Evolutionary conservation across 768 basidiomycete species (phyloP).

Genomic region (Clitopilus hobsonii): DNA sequence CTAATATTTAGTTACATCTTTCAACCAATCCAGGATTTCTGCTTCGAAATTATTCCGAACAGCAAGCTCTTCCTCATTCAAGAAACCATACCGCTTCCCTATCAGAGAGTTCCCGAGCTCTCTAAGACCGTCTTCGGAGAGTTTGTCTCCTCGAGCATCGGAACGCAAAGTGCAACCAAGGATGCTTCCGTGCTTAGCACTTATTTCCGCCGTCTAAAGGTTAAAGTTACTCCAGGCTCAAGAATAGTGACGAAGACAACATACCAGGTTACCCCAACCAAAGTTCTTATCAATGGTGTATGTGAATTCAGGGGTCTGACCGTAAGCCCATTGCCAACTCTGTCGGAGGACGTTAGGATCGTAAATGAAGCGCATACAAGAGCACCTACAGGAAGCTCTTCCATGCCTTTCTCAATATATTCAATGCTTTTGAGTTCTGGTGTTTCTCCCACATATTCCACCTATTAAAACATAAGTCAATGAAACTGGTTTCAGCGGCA

Average conservation of each 20-base stretch:
- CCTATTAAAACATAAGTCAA: constrained; percentile 19
- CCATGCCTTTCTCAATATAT: constrained; percentile 65
- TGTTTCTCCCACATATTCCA: constrained; percentile 39
- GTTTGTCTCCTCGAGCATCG: constrained; percentile 12
- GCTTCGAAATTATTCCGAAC: constrained; percentile 8
- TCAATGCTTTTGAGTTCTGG: constrained; percentile 38
- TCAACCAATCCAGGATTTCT: constrained; percentile 16
- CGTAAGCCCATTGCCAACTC: constrained; percentile 93
- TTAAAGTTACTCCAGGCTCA: constrained; percentile 1
- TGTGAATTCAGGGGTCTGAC: constrained; percentile 91
- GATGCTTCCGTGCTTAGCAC: constrained; percentile 65
- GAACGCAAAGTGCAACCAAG: constrained; percentile 35
- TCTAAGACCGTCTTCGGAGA: constrained; percentile 1
- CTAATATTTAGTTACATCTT: constrained; percentile 4
- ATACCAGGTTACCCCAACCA: constrained; percentile 47
- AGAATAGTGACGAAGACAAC: constrained; percentile 6
- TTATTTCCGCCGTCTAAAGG: constrained; percentile 41
- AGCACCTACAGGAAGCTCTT: constrained; percentile 62
- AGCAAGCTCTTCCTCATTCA: constrained; percentile 5
- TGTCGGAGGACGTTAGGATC: constrained; percentile 22
- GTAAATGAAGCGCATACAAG: neutral
- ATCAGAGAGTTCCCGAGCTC: constrained; percentile 12
- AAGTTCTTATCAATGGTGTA: constrained; percentile 47
- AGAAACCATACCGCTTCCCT: constrained; percentile 31
- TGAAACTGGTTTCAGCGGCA: neutral